Evolutionary conservation across 768 basidiomycete genomes (phyloP).

Genomic region (Holtermanniella nyarrowii): DNA sequence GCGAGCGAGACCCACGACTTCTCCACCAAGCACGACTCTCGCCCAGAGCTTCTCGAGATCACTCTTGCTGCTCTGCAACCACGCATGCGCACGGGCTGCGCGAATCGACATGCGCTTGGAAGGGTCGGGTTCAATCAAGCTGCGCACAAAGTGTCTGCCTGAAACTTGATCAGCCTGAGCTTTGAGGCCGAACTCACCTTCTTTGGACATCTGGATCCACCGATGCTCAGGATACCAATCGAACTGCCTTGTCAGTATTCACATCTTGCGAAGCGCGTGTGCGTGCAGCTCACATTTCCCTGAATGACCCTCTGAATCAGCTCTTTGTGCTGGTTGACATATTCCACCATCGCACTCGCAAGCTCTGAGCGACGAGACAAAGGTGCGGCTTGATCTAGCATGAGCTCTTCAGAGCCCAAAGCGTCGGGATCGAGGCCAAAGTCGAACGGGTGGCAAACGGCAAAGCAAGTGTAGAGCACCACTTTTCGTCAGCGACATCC

Average conservation of each 20-base stretch:
- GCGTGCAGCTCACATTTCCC: neutral
- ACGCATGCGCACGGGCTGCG: constrained; percentile 9
- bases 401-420: neutral
- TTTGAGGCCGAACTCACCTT: constrained; percentile 4
- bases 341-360: neutral
- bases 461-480: constrained; percentile 2
- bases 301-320: neutral
- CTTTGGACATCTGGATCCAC: neutral
- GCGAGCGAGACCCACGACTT: neutral
- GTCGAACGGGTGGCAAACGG: neutral
- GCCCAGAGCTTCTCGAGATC: constrained; percentile 58
- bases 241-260: neutral
- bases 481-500: too few relatives aligned
- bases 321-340: neutral
- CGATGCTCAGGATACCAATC: neutral
- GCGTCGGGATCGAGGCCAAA: neutral
- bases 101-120: constrained; percentile 16
- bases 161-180: neutral
- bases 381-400: too few relatives aligned
- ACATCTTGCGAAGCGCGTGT: neutral
- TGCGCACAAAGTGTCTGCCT: constrained; percentile 1
- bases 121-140: constrained; percentile 19
- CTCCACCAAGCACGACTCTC: constrained; percentile 39
- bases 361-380: too few relatives aligned
- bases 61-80: constrained; percentile 54